Evolutionary conservation across 257 asterid genomes (phyloP).

Genomic region (Solanum arcanum): DNA sequence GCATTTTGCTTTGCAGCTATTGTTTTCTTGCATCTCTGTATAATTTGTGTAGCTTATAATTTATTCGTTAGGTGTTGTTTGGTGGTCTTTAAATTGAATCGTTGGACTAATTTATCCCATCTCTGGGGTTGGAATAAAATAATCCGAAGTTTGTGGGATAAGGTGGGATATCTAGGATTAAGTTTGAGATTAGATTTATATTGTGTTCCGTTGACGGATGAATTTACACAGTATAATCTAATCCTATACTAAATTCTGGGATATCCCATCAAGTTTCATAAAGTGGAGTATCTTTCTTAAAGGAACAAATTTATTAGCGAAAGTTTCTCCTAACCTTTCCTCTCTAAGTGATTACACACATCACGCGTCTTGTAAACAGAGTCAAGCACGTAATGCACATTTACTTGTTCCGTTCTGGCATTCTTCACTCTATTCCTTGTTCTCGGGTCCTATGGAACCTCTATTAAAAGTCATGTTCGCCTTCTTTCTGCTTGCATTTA

Average conservation of each 20-base stretch:
- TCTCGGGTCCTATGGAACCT: too few relatives aligned
- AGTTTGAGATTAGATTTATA: not conserved
- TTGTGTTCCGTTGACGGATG: not conserved
- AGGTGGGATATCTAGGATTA: not conserved
- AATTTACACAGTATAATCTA: not conserved
- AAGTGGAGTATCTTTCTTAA: too few relatives aligned
- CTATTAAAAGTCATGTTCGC: too few relatives aligned
- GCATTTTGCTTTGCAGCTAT: not conserved
- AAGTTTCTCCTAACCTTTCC: too few relatives aligned
- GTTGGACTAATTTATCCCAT: not conserved
- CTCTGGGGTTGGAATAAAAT: not conserved
- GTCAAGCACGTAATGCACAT: too few relatives aligned
- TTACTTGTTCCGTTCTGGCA: too few relatives aligned
- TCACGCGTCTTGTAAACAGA: too few relatives aligned
- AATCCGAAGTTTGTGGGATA: not conserved
- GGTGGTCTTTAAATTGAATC: not conserved
- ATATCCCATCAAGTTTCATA: not conserved
- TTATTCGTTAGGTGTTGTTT: not conserved
- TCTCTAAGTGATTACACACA: too few relatives aligned
- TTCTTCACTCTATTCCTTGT: too few relatives aligned
- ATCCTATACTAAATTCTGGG: not conserved
- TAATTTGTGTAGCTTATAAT: not conserved
- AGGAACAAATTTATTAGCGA: too few relatives aligned
- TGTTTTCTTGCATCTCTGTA: not conserved
- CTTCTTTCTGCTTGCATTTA: too few relatives aligned